Conservation (phyloP, 1,284 basidiomycete species). For the Trametes hirsuta region DNA sequence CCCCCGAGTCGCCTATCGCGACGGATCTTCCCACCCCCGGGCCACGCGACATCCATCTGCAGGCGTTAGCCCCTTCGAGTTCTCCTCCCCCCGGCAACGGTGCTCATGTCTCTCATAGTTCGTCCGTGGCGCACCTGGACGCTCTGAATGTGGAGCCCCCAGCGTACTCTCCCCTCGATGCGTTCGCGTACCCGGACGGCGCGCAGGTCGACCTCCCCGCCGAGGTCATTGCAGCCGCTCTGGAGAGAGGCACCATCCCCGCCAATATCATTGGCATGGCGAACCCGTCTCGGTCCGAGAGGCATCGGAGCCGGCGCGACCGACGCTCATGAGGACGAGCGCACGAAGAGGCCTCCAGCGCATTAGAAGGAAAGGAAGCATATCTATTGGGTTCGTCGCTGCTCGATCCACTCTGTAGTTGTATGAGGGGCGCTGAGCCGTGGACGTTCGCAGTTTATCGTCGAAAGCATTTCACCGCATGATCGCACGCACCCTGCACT, state of each 20-base stretch:
- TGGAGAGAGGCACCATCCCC: constrained; percentile 70
- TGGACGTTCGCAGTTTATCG: constrained; percentile 22
- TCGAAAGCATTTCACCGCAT: constrained; percentile 19
- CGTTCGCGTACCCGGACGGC: constrained; percentile 77
- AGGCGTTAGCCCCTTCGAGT: constrained; percentile 55
- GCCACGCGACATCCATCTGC: constrained; percentile 76
- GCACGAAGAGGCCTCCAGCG: not conserved
- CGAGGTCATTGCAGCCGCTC: constrained; percentile 78
- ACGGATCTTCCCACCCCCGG: constrained; percentile 81
- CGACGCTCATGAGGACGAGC: constrained; percentile 38
- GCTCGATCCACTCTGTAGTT: constrained; percentile 30
- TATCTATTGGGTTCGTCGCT: constrained; percentile 20
- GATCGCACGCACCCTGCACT: constrained; percentile 24
- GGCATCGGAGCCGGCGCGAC: constrained; percentile 57
- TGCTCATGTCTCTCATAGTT: constrained; percentile 24
- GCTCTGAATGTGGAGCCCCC: constrained; percentile 57
- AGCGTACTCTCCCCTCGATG: constrained; percentile 82
- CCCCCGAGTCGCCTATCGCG: constrained; percentile 73
- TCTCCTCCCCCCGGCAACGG: constrained; percentile 17
- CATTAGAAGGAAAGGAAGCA: constrained; percentile 5
- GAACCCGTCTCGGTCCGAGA: constrained; percentile 52
- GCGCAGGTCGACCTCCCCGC: constrained; percentile 83
- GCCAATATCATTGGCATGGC: constrained; percentile 49
- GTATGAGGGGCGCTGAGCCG: constrained; percentile 22
- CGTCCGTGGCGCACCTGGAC: constrained; percentile 21